Percentiles rank a stretch among this genome's conserved stretches.
Evolutionary conservation across 352 stramenopile genomes (phyloP).

Genomic region (Thalassiosira ordinaria): DNA sequence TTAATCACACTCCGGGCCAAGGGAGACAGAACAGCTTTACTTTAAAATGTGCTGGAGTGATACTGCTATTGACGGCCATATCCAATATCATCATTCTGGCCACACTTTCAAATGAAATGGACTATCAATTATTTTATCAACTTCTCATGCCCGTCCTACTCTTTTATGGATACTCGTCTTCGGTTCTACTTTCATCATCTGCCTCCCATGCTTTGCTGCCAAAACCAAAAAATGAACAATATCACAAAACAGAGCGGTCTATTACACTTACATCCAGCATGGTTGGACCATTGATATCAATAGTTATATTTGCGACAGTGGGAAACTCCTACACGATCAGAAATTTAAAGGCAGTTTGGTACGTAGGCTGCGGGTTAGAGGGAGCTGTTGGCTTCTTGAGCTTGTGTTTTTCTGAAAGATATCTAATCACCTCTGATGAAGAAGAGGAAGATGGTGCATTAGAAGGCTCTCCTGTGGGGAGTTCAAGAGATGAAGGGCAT

Average conservation of each 20-base stretch:
- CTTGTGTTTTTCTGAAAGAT: background rate
- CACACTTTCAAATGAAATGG: background rate
- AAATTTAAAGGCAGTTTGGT: background rate
- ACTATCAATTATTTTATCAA: background rate
- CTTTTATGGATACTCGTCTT: background rate
- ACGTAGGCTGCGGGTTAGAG: background rate
- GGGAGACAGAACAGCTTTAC: background rate
- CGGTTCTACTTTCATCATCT: background rate
- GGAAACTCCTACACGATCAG: background rate
- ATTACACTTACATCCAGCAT: background rate
- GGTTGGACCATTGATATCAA: background rate
- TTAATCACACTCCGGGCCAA: background rate
- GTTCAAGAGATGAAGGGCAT: background rate
- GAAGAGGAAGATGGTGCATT: background rate
- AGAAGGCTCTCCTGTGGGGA: background rate
- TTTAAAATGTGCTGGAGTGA: background rate
- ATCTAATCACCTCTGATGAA: background rate
- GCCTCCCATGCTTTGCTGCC: background rate
- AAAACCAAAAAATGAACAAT: background rate
- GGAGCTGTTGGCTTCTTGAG: background rate
- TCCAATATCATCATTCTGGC: background rate
- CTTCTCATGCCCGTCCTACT: background rate
- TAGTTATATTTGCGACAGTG: background rate
- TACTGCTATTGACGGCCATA: background rate
- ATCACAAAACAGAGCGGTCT: background rate